Evolutionary conservation across 2,329 filamentous ascomycete genomes (phyloP).

Genomic region (Cladosporium velox): DNA sequence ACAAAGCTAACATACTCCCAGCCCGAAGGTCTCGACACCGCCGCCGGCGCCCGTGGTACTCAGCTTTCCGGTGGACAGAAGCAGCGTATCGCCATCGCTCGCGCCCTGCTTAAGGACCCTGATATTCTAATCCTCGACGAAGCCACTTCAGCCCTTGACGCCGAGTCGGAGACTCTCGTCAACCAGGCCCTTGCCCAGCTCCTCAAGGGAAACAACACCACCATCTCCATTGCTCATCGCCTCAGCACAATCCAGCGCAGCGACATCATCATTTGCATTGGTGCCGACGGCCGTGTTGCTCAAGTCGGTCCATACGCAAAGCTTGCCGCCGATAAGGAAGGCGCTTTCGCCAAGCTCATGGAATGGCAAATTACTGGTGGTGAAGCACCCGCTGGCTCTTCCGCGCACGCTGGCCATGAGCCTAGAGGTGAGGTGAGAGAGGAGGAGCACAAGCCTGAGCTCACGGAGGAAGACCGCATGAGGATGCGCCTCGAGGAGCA

Average conservation of each 20-base stretch:
- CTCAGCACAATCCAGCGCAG: constrained; percentile 95
- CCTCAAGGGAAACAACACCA: constrained; percentile 86
- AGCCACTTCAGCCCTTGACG: constrained; percentile 89
- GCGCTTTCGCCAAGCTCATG: constrained; percentile 94
- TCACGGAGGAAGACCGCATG: constrained; percentile 55
- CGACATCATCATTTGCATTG: constrained; percentile 90
- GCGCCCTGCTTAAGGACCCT: constrained; percentile 90
- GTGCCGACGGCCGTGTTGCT: constrained; percentile 81
- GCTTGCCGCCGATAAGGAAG: constrained; percentile 70
- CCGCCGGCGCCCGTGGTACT: constrained; percentile 86
- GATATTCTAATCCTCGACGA: constrained; percentile 97
- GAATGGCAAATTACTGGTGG: constrained; percentile 97
- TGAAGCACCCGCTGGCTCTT: constrained; percentile 47
- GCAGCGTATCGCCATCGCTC: constrained; percentile 94
- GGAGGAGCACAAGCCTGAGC: constrained; percentile 29
- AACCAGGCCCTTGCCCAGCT: constrained; percentile 84
- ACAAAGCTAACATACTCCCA: constrained; percentile 33
- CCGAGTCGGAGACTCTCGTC: constrained; percentile 94
- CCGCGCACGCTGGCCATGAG: constrained; percentile 17
- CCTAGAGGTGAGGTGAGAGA: constrained; percentile 41
- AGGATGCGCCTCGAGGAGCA: constrained; percentile 44
- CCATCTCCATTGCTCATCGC: constrained; percentile 95
- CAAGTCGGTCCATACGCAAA: constrained; percentile 84
- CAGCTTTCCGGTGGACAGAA: constrained; percentile 96
- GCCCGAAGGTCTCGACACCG: constrained; percentile 92